Evolutionary conservation across 2,329 filamentous ascomycete species (phyloP).

Genomic region (Fusarium penzigii): DNA sequence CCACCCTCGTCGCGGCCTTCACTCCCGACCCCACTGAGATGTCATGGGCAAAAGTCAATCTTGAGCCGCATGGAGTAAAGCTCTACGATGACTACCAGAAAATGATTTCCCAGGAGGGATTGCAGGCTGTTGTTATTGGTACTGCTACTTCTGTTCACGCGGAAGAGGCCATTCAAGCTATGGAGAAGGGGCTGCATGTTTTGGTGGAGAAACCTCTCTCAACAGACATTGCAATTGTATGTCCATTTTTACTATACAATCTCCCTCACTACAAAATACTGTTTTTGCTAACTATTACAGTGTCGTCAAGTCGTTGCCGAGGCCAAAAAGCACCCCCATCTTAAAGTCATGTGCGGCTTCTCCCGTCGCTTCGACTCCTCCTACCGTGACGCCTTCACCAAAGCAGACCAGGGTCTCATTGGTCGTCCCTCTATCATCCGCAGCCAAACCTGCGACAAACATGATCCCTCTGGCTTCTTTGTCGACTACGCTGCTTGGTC

Average conservation of each 20-base stretch:
- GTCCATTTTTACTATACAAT: neutral
- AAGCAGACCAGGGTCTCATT: conserved; percentile 55
- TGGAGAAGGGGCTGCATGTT: conserved; percentile 55
- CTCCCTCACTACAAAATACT: neutral
- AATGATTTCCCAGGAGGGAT: conserved; percentile 43
- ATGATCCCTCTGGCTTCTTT: conserved; percentile 66
- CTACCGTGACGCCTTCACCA: conserved; percentile 60
- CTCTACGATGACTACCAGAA: conserved; percentile 48
- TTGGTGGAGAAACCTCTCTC: conserved; percentile 62
- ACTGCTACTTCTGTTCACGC: conserved; percentile 56
- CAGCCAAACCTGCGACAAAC: conserved; percentile 67
- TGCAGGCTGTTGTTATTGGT: conserved; percentile 44
- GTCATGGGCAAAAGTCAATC: conserved; percentile 44
- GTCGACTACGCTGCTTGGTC: conserved; percentile 64
- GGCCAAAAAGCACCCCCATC: conserved; percentile 46
- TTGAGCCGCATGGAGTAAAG: conserved; percentile 44
- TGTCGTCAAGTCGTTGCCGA: conserved; percentile 14
- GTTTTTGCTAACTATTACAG: neutral
- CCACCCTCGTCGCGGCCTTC: conserved; percentile 51
- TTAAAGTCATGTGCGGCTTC: conserved; percentile 58
- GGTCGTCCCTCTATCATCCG: conserved; percentile 62
- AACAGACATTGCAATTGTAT: conserved; percentile 43
- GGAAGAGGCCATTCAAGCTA: conserved; percentile 57
- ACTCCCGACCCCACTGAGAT: conserved; percentile 46
- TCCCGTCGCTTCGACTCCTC: conserved; percentile 57